Evolutionary conservation across 1,284 basidiomycete genomes (phyloP).

Genomic region (Tremellales sp.): DNA sequence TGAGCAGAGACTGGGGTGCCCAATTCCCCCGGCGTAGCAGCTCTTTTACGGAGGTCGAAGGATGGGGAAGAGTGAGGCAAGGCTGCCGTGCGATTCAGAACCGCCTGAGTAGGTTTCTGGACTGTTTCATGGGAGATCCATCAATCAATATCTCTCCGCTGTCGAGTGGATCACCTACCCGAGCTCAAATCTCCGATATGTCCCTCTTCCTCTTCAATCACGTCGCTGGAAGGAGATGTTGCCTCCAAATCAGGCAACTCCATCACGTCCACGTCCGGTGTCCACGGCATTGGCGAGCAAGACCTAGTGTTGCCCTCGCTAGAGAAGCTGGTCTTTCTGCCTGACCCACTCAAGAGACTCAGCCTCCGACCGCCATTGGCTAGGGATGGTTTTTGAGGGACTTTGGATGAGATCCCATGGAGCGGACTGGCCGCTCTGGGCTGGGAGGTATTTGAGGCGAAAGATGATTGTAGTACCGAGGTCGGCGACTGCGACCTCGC

Average conservation of each 20-base stretch:
- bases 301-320: slow-evolving; percentile 9
- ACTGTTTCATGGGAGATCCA: slow-evolving; percentile 9
- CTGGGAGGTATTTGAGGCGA: slow-evolving; percentile 3
- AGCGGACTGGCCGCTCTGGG: slow-evolving; percentile 10
- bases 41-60: slow-evolving; percentile 28
- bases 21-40: slow-evolving; percentile 21
- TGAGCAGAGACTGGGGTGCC: slow-evolving; percentile 4
- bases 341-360: slow-evolving; percentile 14
- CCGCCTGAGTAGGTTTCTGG: slow-evolving; percentile 12
- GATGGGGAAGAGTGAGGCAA: slow-evolving; percentile 29
- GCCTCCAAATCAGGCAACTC: slow-evolving; percentile 12
- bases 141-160: background rate
- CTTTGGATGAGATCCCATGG: slow-evolving; percentile 4
- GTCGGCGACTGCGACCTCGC: no score
- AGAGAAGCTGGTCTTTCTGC: slow-evolving; percentile 17
- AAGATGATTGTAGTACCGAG: slow-evolving; percentile 8
- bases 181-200: slow-evolving; percentile 1
- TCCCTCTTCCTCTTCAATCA: slow-evolving; percentile 6
- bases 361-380: slow-evolving; percentile 5
- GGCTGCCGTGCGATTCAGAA: slow-evolving; percentile 4
- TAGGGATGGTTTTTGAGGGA: background rate
- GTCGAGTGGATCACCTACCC: slow-evolving; percentile 5
- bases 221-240: background rate
- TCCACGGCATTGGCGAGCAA: slow-evolving; percentile 15
- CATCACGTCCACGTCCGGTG: slow-evolving; percentile 15